Evolutionary conservation across 768 basidiomycete genomes (phyloP), one percentile per base, ranked within the genome.

Genomic region (Pleurotus tuber-regium): DNA sequence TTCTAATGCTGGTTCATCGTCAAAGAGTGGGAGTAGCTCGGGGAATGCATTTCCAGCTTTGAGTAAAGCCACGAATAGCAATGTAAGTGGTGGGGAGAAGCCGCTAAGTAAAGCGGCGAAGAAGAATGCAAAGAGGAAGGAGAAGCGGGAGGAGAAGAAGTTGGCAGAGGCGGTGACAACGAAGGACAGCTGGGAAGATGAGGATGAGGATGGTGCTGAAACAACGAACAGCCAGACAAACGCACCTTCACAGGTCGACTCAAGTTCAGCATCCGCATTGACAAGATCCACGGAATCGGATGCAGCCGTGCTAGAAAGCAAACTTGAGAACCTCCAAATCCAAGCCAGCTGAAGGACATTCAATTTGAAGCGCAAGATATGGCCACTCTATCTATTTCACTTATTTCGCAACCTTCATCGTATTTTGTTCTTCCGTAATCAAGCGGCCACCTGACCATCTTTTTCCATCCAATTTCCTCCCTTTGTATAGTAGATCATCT

Each of bases 91-190:
- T 40, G 55, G 59, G 18, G 57, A 61, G n/a, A 76, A 74, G 58
- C 71, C 79, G 1, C 67, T 85, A 61, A 82, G 86, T 67, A 93
- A 94, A 73, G 87, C 88, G 40, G 90, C 85, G 36, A 89, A 85
- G 69, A 83, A 86, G 70, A 86, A 83, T 56, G 87, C 87, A 54
- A 92, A 93, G 68, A 76, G 83, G 59, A 83, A 82, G 64, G 88
- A 85, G 61, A 90, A 82, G 69, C 78, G 79, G 63, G 75, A 74
- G 24, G 75, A 78, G 53, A 79, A 80, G 59, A 78, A 78, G 63
- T 83, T 92, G n/a, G 82, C 79, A 4, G 74, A 59, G 16, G 56
- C 57, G 6, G 56, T 59, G 18, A 43, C 64, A 23, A 49, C 58
- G 16, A 54, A 67, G 49, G 52, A 63, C 24, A 56, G 51, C 53